Evolutionary conservation across 2,329 filamentous ascomycete genomes (phyloP).

Genomic region (Cladophialophora yegresii): DNA sequence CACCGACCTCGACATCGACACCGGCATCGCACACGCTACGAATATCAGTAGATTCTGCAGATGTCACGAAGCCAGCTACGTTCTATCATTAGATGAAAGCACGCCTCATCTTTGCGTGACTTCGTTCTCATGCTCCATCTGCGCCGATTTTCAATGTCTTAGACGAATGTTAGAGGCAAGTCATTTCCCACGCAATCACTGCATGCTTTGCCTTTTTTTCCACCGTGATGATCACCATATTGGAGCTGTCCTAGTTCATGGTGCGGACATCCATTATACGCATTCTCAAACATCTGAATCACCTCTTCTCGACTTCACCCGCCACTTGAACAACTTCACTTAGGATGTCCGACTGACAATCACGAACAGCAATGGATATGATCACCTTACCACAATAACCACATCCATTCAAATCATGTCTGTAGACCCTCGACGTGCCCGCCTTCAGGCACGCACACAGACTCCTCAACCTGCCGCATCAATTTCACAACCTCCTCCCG

Average conservation of each 20-base stretch:
- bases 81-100: neutral
- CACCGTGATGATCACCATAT: slow-evolving; percentile 40
- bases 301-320: neutral
- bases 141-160: neutral
- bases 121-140: neutral
- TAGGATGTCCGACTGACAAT: neutral
- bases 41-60: neutral
- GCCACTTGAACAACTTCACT: neutral
- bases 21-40: neutral
- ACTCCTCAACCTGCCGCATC: slow-evolving; percentile 42
- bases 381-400: slow-evolving; percentile 11
- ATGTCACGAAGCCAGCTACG: neutral
- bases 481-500: slow-evolving; percentile 13
- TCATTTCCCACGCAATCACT: neutral
- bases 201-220: neutral
- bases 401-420: slow-evolving; percentile 42
- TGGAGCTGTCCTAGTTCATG: slow-evolving; percentile 41
- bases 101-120: neutral
- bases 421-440: slow-evolving; percentile 55
- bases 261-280: slow-evolving; percentile 38
- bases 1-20: neutral
- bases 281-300: slow-evolving; percentile 35
- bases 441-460: slow-evolving; percentile 47
- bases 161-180: neutral
- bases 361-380: slow-evolving; percentile 8